phyloP scores from a whole-genome alignment of 192 early-diverging fungal genomes.

The Dissophora globulifera region DNA sequence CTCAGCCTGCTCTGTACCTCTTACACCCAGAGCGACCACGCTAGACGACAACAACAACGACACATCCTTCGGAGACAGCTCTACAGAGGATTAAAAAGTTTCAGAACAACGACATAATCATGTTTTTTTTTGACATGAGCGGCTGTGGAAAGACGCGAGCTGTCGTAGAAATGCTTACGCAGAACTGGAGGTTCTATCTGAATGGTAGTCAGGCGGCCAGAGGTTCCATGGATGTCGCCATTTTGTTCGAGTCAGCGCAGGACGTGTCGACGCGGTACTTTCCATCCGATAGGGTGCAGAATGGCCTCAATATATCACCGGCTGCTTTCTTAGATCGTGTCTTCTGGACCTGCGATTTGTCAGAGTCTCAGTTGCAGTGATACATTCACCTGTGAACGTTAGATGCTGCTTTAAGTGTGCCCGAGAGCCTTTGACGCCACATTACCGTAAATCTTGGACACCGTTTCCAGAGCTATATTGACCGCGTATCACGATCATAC shows the following conservation, averaged over 20 bases:
- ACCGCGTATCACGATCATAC: slow-evolving; percentile 18
- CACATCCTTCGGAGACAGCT: slow-evolving; percentile 30
- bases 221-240: slow-evolving; percentile 47
- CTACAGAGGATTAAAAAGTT: slow-evolving; percentile 25
- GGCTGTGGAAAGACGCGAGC: slow-evolving; percentile 46
- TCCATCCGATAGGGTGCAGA: slow-evolving; percentile 40
- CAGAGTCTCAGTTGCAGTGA: slow-evolving; percentile 36
- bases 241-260: slow-evolving; percentile 31
- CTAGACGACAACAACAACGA: slow-evolving; percentile 27
- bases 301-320: slow-evolving; percentile 44
- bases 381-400: slow-evolving; percentile 47
- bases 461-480: slow-evolving; percentile 31
- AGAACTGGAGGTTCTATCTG: slow-evolving; percentile 47
- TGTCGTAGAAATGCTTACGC: slow-evolving; percentile 49
- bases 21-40: slow-evolving; percentile 45
- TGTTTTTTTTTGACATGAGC: slow-evolving; percentile 43
- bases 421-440: slow-evolving; percentile 41
- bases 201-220: slow-evolving; percentile 37
- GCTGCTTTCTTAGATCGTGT: slow-evolving; percentile 42
- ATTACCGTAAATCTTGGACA: slow-evolving; percentile 44
- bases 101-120: slow-evolving; percentile 40
- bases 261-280: slow-evolving; percentile 31
- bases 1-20: slow-evolving; percentile 39
- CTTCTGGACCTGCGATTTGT: slow-evolving; percentile 43
- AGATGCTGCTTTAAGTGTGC: slow-evolving; percentile 52